Percentiles rank a stretch among this genome's conserved stretches.
Conservation (phyloP, 2,329 filamentous ascomycete species). For the Lasiodiplodia citricola region DNA sequence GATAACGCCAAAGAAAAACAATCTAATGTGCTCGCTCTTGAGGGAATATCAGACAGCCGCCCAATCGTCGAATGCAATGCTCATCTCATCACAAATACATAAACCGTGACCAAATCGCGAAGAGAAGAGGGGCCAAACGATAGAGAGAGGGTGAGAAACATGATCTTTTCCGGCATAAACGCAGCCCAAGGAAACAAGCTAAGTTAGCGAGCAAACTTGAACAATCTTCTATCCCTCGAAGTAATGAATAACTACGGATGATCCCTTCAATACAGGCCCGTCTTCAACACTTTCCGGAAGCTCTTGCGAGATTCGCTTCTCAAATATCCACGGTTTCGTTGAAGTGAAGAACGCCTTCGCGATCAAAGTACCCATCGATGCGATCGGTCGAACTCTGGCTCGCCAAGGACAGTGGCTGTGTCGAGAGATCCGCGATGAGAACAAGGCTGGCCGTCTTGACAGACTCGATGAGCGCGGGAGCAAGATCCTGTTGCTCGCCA, state of each 20-base stretch:
- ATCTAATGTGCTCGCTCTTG: not conserved
- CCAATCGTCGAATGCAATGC: not conserved
- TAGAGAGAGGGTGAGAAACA: not conserved
- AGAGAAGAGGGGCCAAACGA: not conserved
- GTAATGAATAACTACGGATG: not conserved
- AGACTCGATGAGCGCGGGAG: slow-evolving; percentile 87
- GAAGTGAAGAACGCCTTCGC: slow-evolving; percentile 87
- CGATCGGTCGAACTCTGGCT: slow-evolving; percentile 72
- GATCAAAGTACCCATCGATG: slow-evolving; percentile 84
- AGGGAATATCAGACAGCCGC: not conserved
- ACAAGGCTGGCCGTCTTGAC: slow-evolving; percentile 95
- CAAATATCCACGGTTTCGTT: slow-evolving; percentile 77
- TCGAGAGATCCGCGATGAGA: slow-evolving; percentile 86
- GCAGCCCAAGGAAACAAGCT: not conserved
- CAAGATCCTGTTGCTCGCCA: slow-evolving; percentile 71
- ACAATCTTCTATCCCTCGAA: not conserved
- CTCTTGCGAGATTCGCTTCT: not conserved
- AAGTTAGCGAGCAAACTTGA: not conserved
- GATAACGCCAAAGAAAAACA: not conserved
- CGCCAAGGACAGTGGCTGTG: slow-evolving; percentile 55
- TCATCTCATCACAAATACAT: not conserved
- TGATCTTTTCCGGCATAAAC: not conserved
- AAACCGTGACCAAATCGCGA: not conserved
- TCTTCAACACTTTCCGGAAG: not conserved
- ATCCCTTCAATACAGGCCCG: not conserved